Percentiles rank a stretch among this genome's conserved stretches.
These are phyloP conservation scores for Seiridium unicorne DNA, from an alignment of 2,329 filamentous ascomycete species.

Conservation along the genomic window DNA sequence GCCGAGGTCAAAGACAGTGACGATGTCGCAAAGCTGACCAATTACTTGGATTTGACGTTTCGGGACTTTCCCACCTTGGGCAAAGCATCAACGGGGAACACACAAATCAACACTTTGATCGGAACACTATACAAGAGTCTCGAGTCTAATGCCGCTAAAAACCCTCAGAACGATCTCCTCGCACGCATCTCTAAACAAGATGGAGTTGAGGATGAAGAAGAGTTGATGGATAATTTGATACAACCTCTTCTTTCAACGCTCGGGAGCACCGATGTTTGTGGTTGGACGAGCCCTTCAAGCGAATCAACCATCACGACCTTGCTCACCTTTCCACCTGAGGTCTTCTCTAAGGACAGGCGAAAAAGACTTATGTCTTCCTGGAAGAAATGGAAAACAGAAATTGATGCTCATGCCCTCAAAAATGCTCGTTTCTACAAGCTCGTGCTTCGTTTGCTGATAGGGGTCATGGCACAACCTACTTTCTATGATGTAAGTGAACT, in stretches of 20 bases:
- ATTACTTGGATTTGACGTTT: constrained; percentile 24
- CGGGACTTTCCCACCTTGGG: constrained; percentile 13
- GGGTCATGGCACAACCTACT: constrained; percentile 28
- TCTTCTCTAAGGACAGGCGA: constrained; percentile 26
- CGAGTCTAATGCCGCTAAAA: not conserved
- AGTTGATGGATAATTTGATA: constrained; percentile 21
- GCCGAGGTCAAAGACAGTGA: constrained; percentile 13
- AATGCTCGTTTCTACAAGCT: constrained; percentile 18
- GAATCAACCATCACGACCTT: constrained; percentile 19
- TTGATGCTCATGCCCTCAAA: constrained; percentile 16
- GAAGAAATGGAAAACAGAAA: constrained; percentile 22
- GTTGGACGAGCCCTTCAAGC: constrained; percentile 23
- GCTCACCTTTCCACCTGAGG: constrained; percentile 23
- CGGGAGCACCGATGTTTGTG: constrained; percentile 15
- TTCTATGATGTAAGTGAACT: constrained; percentile 26
- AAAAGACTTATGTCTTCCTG: constrained; percentile 30
- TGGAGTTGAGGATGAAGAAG: constrained; percentile 1
- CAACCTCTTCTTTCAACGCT: constrained; percentile 19
- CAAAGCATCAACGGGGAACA: not conserved
- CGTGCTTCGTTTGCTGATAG: constrained; percentile 24
- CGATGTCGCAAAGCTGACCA: constrained; percentile 11
- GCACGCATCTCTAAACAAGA: not conserved
- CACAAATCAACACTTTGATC: not conserved
- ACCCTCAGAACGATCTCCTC: not conserved
- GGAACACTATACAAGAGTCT: not conserved